A percentile compares a stretch with the other conserved stretches of the same genome.
These are phyloP conservation scores for Teratosphaeria gauchensis DNA, from an alignment of 2,329 filamentous ascomycete genomes.

Conservation along the genomic window DNA sequence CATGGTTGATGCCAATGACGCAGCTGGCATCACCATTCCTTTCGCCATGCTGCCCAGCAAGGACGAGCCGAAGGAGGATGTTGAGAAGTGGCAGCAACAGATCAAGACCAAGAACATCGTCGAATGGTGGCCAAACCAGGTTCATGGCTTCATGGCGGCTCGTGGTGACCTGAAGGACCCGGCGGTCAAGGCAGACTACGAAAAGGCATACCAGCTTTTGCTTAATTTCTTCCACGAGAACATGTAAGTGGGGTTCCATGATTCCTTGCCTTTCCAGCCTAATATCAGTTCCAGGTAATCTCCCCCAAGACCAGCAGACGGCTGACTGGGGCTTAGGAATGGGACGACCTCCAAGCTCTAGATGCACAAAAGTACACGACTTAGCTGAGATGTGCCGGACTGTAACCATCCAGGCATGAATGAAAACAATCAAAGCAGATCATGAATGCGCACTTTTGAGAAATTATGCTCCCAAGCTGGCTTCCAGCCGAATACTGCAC, in stretches of 20 bases:
- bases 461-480: too few species aligned
- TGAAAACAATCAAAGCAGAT: too few species aligned
- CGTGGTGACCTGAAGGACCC: constrained; percentile 37
- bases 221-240: constrained; percentile 45
- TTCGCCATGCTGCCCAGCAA: constrained; percentile 48
- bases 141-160: constrained; percentile 23
- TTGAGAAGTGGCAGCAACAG: constrained; percentile 39
- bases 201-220: constrained; percentile 40
- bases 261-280: background rate
- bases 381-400: background rate
- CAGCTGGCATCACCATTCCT: constrained; percentile 46
- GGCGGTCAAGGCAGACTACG: constrained; percentile 41
- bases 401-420: too few species aligned
- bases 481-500: too few species aligned
- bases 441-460: too few species aligned
- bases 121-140: constrained; percentile 40
- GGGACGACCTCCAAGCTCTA: background rate
- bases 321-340: background rate
- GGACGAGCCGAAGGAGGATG: constrained; percentile 46
- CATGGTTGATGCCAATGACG: constrained; percentile 51
- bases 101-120: constrained; percentile 39
- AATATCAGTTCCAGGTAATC: background rate
- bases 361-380: background rate
- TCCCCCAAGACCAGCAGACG: background rate
- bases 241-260: constrained; percentile 32